A percentile compares a stretch with the other conserved stretches of the same genome.
phyloP scores from a whole-genome alignment of 805 yeast species.

The Starmerella apis region DNA sequence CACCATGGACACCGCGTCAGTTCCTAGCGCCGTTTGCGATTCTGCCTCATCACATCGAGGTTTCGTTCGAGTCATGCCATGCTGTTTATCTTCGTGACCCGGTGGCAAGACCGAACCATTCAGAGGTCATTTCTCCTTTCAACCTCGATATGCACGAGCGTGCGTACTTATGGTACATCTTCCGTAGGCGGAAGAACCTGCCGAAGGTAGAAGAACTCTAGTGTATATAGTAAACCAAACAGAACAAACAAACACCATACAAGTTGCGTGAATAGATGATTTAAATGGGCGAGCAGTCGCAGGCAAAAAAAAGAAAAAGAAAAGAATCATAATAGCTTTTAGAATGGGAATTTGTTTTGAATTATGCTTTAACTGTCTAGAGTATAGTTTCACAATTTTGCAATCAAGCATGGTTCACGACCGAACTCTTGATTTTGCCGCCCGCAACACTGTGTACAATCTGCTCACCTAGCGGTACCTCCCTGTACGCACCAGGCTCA shows the following conservation, averaged over 20 bases:
- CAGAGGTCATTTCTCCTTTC: slow-evolving; percentile 90
- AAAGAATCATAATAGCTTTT: too few relatives aligned
- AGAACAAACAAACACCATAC: too few relatives aligned
- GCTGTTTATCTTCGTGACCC: slow-evolving; percentile 97
- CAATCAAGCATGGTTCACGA: slow-evolving; percentile 23
- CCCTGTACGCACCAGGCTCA: slow-evolving; percentile 60
- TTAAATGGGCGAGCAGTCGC: background rate
- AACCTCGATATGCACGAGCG: slow-evolving; percentile 74
- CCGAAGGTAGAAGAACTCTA: slow-evolving; percentile 10
- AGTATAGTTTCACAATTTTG: too few relatives aligned
- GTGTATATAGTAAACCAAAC: background rate
- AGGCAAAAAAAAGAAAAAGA: background rate
- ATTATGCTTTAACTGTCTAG: too few relatives aligned
- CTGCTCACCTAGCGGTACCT: slow-evolving; percentile 85
- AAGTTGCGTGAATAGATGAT: background rate
- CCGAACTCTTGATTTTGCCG: slow-evolving; percentile 51
- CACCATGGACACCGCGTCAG: slow-evolving; percentile 95
- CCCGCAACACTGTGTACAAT: slow-evolving; percentile 55
- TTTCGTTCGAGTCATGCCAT: slow-evolving; percentile 84
- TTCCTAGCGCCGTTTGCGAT: slow-evolving; percentile 88
- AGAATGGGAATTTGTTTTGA: too few relatives aligned
- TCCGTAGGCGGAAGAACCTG: slow-evolving; percentile 31
- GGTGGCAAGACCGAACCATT: slow-evolving; percentile 90
- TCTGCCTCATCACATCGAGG: slow-evolving; percentile 82
- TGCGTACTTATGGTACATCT: slow-evolving; percentile 79